Evolutionary conservation across 2,329 filamentous ascomycete species (phyloP), one percentile per base, ranked within the genome.

Genomic region (Fusarium sp.): DNA sequence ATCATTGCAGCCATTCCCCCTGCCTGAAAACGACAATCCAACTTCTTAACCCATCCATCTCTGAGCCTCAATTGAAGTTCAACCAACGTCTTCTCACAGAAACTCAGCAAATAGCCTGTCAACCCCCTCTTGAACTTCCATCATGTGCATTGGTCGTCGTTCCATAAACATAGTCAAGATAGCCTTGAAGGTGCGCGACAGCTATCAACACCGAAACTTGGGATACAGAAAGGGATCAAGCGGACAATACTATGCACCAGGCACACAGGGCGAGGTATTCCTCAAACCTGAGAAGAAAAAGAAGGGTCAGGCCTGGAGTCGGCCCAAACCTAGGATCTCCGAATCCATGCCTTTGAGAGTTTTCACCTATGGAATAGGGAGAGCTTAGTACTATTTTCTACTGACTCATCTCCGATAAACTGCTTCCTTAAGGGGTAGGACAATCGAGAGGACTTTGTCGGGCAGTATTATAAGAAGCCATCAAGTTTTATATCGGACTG

Each of bases 1-100:
- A 15, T 8, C 13, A 0, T 22, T 20, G 8, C 18, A 15, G 7
- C 6, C 18, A 47, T 7, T 7, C 3, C 8, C 18, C 2, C 8
- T 20, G 18, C 12, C 44, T 28, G 24, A 14, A 20, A 12, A 47
- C 1, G 15, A 7, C 9, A 28, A 4, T 18, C 12, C 24, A 11
- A 11, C 18, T 8, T 47, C 6, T 28, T 5, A 28, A 47, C 14
- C 9, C 4, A 47, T 5, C 12, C 5, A 47, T 5, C 18, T 28
- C 6, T 7, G 12, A 20, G 4, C 44, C 18, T 14, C 44, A 20
- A 28, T 28, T 18, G 20, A 8, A 26, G 4, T 42, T 17, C 22
- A n/a, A 14, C 12, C 44, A 20, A 0, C 12, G 6, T 45, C 17
- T 10, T 47, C 5, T 20, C 24, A 12, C 12, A 10, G 10, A 10